Base-by-base conservation (phyloP, 129 eudicot species). In the Gnaphalium uliginosum region DNA sequence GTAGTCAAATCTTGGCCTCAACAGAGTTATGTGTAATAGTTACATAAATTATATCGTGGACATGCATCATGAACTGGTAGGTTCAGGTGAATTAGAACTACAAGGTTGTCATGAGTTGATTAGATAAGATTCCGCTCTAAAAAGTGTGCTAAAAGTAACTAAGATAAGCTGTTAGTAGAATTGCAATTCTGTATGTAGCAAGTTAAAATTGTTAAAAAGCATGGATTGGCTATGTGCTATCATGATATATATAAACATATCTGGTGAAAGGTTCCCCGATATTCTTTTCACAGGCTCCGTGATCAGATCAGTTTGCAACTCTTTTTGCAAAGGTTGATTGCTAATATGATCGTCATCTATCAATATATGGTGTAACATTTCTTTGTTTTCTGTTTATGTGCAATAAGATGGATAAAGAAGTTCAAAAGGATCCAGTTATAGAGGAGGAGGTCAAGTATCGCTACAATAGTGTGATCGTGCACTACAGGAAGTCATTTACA, bases 371-470 rank as follows among this genome's bases (percentile, higher is more conserved):
- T 63, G 69, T 76, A 74, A 79, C 50, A 14, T 46, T 39, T 56
- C 24, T 60, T 48, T 57, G 73, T 65, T 6, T 57, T 68, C 46
- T 78, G 8, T 63, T 75, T 30, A 26, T 87, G 67, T 71, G 30
- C 39, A 61, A 17, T 35, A 72, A 94, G 98, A 86, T 94, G 73
- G 98, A 94, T 77, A 95, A 88, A 61, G 87, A 84, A 79, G 98
- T 89, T 77, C 92, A 85, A 74, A 87, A 50, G 80, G 97, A 94
- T 86, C 92, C 91, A 60, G 84, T 51, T 79, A 72, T 94, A 83
- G 98, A 90, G 91, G 97, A 91, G 41, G 98, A 94, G 86, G 97
- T 94, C 85, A 90, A 79, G 81, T 89, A 87, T 73, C 97, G 98
- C 4, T 94, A 94, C 86, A 87, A 84, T 66, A 91, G 89, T 77